Evolutionary conservation across 148 eudicot genomes (phyloP).

Genomic region (Gaultheria prostrata): DNA sequence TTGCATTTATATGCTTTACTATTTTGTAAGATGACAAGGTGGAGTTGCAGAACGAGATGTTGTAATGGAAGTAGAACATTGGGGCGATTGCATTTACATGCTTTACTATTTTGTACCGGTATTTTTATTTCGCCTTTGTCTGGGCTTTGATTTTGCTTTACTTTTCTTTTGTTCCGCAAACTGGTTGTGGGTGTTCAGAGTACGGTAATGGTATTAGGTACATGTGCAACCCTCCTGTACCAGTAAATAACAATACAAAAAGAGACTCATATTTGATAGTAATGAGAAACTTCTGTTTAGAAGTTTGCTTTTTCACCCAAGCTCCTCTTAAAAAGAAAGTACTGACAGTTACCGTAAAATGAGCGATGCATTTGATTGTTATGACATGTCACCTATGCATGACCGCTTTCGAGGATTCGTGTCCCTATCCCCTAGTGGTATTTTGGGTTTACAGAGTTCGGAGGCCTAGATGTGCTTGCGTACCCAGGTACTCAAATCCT

Average conservation of each 20-base stretch:
- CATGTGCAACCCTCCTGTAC: neutral
- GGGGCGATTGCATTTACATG: neutral
- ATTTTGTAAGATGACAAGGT: too few species aligned
- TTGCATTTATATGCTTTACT: neutral
- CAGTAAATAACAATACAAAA: neutral
- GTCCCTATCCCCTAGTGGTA: neutral
- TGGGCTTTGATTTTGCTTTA: neutral
- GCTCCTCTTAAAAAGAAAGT: neutral
- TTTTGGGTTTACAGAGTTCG: neutral
- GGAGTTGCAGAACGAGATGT: neutral
- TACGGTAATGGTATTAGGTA: neutral
- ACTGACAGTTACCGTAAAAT: neutral
- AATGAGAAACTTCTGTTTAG: neutral
- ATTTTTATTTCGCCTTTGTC: neutral
- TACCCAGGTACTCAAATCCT: neutral
- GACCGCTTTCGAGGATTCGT: neutral
- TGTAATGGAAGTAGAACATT: neutral
- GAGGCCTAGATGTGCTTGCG: neutral
- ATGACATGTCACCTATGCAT: neutral
- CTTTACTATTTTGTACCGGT: neutral
- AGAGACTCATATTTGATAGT: neutral
- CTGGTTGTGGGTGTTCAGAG: neutral
- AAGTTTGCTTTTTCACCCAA: neutral
- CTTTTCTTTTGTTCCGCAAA: neutral
- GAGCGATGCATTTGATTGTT: neutral